A percentile compares a stretch with the other conserved stretches of the same genome.
These are phyloP conservation scores for Tubosaeta brunneosetosa DNA, from an alignment of 768 basidiomycete genomes.

Conservation along the genomic window DNA sequence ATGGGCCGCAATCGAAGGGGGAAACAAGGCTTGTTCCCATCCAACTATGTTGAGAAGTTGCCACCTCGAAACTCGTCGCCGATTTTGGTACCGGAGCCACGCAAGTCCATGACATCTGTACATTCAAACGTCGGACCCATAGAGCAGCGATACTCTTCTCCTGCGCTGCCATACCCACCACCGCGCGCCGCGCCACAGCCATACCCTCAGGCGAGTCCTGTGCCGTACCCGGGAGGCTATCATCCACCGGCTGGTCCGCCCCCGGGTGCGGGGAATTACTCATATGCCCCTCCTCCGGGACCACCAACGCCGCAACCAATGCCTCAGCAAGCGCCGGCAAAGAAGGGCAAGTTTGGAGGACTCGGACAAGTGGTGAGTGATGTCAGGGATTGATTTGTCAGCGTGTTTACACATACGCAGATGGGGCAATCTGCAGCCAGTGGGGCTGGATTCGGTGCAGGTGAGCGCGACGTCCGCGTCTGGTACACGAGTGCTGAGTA, in stretches of 20 bases:
- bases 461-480: conserved; percentile 18
- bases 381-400: background rate
- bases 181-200: conserved; percentile 13
- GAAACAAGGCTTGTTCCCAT: conserved; percentile 72
- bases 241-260: conserved; percentile 11
- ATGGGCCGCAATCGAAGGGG: conserved; percentile 59
- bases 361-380: conserved; percentile 36
- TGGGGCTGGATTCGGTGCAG: conserved; percentile 47
- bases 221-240: conserved; percentile 6
- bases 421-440: conserved; percentile 34
- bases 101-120: conserved; percentile 11
- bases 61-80: conserved; percentile 18
- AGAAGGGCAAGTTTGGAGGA: conserved; percentile 37
- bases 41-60: conserved; percentile 67
- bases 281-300: conserved; percentile 28
- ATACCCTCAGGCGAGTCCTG: conserved; percentile 11
- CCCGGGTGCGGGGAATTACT: conserved; percentile 8
- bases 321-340: conserved; percentile 28
- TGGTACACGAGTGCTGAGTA: background rate
- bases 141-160: conserved; percentile 15
- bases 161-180: conserved; percentile 16
- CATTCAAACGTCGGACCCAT: conserved; percentile 2
- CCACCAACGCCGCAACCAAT: conserved; percentile 34
- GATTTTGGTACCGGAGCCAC: conserved; percentile 19
- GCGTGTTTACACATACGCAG: conserved; percentile 10